Evolutionary conservation across 257 asterid species (phyloP).

Genomic region (Linaria vulgaris): DNA sequence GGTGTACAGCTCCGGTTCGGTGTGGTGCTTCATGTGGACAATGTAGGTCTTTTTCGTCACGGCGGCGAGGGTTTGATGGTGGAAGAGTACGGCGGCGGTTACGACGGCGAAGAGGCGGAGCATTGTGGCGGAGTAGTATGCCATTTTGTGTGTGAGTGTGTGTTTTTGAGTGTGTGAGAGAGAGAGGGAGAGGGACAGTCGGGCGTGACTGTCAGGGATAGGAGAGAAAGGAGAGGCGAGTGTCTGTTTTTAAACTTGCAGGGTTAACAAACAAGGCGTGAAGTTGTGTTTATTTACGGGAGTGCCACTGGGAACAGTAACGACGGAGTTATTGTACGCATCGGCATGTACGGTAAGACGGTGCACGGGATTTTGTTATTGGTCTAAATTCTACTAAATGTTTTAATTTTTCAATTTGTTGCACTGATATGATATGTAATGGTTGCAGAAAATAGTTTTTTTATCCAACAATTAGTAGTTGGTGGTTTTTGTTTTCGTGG

Average conservation of each 20-base stretch:
- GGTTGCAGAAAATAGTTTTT: too few relatives aligned
- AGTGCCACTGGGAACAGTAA: too few relatives aligned
- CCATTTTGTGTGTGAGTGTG: slow-evolving; percentile 27
- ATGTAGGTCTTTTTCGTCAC: slow-evolving; percentile 44
- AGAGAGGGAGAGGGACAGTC: slow-evolving; percentile 17
- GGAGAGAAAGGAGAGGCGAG: neutral
- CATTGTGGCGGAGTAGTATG: neutral
- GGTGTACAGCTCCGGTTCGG: slow-evolving; percentile 34
- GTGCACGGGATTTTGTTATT: too few relatives aligned
- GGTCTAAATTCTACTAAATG: too few relatives aligned
- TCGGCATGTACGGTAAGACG: too few relatives aligned
- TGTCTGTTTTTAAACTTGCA: neutral
- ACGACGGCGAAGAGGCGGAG: slow-evolving; percentile 17
- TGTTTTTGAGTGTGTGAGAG: neutral
- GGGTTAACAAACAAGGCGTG: too few relatives aligned
- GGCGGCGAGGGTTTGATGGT: too few relatives aligned
- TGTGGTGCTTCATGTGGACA: slow-evolving; percentile 45
- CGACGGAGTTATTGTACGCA: too few relatives aligned
- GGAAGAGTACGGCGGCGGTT: slow-evolving; percentile 21
- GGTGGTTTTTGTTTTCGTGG: slow-evolving; percentile 18
- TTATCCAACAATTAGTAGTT: slow-evolving; percentile 5
- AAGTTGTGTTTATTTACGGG: too few relatives aligned
- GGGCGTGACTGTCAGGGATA: neutral
- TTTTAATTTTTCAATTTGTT: too few relatives aligned
- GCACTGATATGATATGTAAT: too few relatives aligned